Conservation (phyloP, 306 rosid genomes). For the Senna tora region DNA sequence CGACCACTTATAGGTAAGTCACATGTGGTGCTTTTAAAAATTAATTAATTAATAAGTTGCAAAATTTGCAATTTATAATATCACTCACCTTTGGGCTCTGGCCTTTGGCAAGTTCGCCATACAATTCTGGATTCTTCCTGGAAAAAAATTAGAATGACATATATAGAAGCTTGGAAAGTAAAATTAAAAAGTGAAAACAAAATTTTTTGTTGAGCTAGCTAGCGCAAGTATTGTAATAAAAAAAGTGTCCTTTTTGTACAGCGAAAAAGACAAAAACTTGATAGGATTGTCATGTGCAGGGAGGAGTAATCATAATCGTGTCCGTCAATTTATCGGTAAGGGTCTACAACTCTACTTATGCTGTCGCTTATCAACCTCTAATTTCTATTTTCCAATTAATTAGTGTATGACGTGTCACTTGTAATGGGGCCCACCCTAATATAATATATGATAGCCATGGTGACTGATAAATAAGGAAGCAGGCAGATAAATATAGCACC, state of each 20-base stretch:
- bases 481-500: not conserved
- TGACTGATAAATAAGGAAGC: not conserved
- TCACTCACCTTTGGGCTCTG: conserved; percentile 90
- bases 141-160: not conserved
- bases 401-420: not conserved
- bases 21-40: too few relatives aligned
- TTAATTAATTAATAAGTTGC: too few relatives aligned
- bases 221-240: too few relatives aligned
- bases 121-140: conserved; percentile 77
- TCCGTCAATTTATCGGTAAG: conserved; percentile 1
- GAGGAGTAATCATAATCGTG: not conserved
- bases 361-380: conserved; percentile 15
- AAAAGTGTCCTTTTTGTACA: not conserved
- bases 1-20: too few relatives aligned
- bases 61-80: not conserved
- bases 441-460: not conserved
- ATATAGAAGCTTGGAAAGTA: not conserved
- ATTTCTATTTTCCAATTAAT: too few relatives aligned
- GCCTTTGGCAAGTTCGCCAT: conserved; percentile 69
- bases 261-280: not conserved
- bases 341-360: conserved; percentile 1
- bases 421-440: conserved; percentile 9
- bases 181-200: not conserved
- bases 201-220: too few relatives aligned
- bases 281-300: too few relatives aligned